These are phyloP conservation scores for Heritiera fomes DNA, from an alignment of 345 rosid genomes.

Conservation along the genomic window DNA sequence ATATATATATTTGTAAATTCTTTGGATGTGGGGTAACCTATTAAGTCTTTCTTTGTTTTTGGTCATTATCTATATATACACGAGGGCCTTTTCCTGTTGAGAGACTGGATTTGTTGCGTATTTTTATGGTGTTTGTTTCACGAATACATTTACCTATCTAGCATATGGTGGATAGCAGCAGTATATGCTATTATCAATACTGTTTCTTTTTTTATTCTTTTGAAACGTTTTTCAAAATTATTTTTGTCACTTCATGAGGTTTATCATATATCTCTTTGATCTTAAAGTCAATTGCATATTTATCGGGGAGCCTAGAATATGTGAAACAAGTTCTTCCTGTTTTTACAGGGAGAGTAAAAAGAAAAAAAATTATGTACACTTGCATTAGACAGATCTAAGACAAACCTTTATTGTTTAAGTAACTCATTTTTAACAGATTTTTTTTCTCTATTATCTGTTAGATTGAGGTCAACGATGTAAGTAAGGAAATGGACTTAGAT, in stretches of 20 bases:
- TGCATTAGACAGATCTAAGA: neutral
- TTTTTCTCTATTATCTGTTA: constrained; percentile 30
- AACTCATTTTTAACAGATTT: neutral
- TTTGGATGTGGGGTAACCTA: neutral
- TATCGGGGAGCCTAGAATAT: neutral
- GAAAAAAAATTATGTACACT: neutral
- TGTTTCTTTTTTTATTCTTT: neutral
- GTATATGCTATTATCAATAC: neutral
- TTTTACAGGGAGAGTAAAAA: neutral
- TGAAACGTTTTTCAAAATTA: neutral
- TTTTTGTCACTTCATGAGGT: neutral
- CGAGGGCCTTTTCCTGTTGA: neutral
- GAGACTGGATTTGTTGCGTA: constrained; percentile 12
- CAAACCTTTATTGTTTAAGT: neutral
- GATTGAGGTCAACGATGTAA: constrained; percentile 98
- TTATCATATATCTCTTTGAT: neutral
- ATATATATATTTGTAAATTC: neutral
- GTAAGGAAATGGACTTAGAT: constrained; percentile 99
- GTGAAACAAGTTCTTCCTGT: constrained; percentile 9
- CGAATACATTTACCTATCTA: neutral
- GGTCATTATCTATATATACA: neutral
- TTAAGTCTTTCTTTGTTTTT: constrained; percentile 4
- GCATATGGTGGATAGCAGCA: neutral
- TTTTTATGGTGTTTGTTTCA: neutral
- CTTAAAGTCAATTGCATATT: neutral